A percentile compares a stretch with the other conserved stretches of the same genome.
Evolutionary conservation across 2,329 filamentous ascomycete genomes (phyloP).

Genomic region (Tympanopsis confertula): DNA sequence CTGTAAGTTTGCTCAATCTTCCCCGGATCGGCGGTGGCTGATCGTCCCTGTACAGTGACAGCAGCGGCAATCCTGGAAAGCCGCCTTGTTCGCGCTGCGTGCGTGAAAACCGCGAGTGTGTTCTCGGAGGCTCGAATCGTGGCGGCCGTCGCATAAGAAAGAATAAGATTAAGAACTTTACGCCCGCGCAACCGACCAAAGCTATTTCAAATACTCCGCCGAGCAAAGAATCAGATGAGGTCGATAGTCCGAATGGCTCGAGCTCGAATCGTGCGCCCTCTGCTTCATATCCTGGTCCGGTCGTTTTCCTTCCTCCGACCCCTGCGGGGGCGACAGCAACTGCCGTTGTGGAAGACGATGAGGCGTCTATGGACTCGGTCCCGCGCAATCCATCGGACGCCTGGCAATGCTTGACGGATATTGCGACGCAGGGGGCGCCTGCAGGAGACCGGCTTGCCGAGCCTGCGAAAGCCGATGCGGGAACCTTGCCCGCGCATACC

Average conservation of each 20-base stretch:
- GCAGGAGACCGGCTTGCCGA: conserved; percentile 9
- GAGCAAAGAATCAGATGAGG: conserved; percentile 6
- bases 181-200: conserved; percentile 7
- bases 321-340: background rate
- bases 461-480: conserved; percentile 10
- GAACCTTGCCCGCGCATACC: conserved; percentile 12
- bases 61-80: conserved; percentile 13
- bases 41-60: conserved; percentile 12
- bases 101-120: conserved; percentile 22
- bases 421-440: conserved; percentile 22
- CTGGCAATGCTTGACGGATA: conserved; percentile 31
- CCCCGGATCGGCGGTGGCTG: conserved; percentile 8
- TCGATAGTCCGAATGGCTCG: background rate
- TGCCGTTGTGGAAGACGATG: conserved; percentile 16
- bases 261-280: background rate
- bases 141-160: conserved; percentile 19
- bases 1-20: conserved; percentile 13
- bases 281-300: background rate
- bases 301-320: background rate
- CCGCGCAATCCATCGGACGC: conserved; percentile 32
- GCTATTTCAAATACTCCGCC: conserved; percentile 5
- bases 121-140: conserved; percentile 25
- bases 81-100: conserved; percentile 25
- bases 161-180: conserved; percentile 7
- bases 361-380: conserved; percentile 21